Evolutionary conservation across 169 alveolate species (phyloP), one percentile per base, ranked within the genome.

Genomic region (Blepharisma undulans): DNA sequence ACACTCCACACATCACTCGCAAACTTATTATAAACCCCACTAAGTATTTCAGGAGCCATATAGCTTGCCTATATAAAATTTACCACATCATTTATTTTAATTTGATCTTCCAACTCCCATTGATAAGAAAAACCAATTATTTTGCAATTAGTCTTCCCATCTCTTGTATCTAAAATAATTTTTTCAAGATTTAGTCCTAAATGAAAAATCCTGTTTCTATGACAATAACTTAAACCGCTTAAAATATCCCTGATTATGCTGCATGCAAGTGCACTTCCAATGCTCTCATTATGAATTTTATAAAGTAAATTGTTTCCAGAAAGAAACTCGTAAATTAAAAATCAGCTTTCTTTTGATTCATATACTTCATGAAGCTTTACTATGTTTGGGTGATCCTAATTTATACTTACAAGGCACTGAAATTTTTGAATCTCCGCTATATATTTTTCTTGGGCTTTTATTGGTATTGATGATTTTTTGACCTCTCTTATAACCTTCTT

Each of bases 11-110:
- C 18, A 78, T 78, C 86, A 32, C 29, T 32, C 6, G 29, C 34
- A 25, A 12, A 61, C 6, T 8, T 36, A 25, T 29, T 4, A 78
- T 78, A 78, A 78, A 34, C 22, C 34, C 34, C 34, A 27, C 14
- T 27, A 12, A 32, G 25, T 32, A 78, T 32, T 12, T 78, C 86
- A 78, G 86, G 86, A 21, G 86, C 86, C 86, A 78, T 78, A 32
- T 10, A 78, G 66, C 66, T 10, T 48, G 66, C 14, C 66, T 48
- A 48, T 48, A 48, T 48, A 48, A 5, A 48, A 48, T 48, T 48
- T 48, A 48, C 66, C 66, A 48, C 66, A 10, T 48, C 0, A 48
- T 48, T 48, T 10, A 10, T 10, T 48, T 48, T 48, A 0, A 48
- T 18, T 48, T 10, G 12, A 5, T 18, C 66, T 48, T 48, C 14